Conservation (phyloP, 139 green algal species). For the Auxenochlorella pyrenoidosa region DNA sequence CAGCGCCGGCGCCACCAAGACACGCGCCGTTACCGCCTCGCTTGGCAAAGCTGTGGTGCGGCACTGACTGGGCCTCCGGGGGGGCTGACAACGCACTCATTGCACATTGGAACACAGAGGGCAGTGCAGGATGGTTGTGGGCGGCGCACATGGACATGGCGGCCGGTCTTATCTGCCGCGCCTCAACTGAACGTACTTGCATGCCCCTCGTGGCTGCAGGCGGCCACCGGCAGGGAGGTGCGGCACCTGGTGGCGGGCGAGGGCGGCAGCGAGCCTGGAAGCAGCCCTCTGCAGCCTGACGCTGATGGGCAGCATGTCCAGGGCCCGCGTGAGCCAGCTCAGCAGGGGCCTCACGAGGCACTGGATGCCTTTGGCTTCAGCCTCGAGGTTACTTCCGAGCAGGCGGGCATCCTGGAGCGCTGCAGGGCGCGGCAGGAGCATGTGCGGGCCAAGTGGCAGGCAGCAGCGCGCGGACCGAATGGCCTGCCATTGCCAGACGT, state of each 20-base stretch:
- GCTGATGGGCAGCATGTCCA: slow-evolving; percentile 10
- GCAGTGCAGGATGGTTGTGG: not conserved
- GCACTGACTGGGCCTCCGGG: too few relatives aligned
- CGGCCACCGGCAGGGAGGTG: not conserved
- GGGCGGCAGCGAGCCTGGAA: not conserved
- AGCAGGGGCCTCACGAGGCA: not conserved
- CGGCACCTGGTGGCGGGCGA: slow-evolving; percentile 7
- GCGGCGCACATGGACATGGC: too few relatives aligned
- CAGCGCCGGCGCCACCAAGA: not conserved
- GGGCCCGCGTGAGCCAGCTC: not conserved
- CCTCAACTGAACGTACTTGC: not conserved
- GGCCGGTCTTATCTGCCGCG: too few relatives aligned
- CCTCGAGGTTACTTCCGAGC: slow-evolving; percentile 34
- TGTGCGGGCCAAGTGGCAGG: slow-evolving; percentile 44
- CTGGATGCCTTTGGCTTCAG: slow-evolving; percentile 63
- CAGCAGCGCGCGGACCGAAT: not conserved
- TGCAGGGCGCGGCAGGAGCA: slow-evolving; percentile 38
- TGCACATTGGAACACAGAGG: not conserved
- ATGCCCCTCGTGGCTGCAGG: not conserved
- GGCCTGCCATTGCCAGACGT: slow-evolving; percentile 39
- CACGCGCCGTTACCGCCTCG: not conserved
- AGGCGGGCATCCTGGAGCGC: slow-evolving; percentile 39
- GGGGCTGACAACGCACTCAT: too few relatives aligned
- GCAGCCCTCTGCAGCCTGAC: not conserved
- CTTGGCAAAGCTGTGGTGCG: slow-evolving; percentile 29